Evolutionary conservation across 768 basidiomycete genomes (phyloP).

Genomic region (Russula emetica): DNA sequence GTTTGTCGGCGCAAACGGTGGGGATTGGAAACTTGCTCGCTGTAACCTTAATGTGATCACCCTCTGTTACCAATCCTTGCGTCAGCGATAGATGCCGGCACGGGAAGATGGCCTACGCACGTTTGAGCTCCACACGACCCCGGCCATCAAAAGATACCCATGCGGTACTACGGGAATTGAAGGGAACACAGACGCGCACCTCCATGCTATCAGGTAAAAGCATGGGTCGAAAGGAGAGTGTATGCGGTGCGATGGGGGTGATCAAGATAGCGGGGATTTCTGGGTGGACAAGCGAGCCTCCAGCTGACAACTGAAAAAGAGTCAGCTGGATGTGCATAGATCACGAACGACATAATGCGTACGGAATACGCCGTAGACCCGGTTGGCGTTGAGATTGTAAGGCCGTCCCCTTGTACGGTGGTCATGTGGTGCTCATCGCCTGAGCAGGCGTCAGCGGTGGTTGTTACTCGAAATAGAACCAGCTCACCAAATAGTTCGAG

Average conservation of each 20-base stretch:
- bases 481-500: slow-evolving; percentile 91
- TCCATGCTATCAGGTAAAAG: slow-evolving; percentile 98
- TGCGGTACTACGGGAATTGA: slow-evolving; percentile 95
- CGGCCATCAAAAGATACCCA: slow-evolving; percentile 99
- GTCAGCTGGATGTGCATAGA: slow-evolving; percentile 18
- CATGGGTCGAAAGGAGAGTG: slow-evolving; percentile 98
- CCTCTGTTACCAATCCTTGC: slow-evolving; percentile 55
- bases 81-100: slow-evolving; percentile 13
- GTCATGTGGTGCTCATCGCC: slow-evolving; percentile 99
- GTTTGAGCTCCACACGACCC: slow-evolving; percentile 91
- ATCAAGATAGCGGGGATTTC: slow-evolving; percentile 96
- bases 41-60: slow-evolving; percentile 97
- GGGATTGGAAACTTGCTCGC: slow-evolving; percentile 98
- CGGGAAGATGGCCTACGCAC: slow-evolving; percentile 44
- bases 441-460: slow-evolving; percentile 34
- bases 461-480: slow-evolving; percentile 5
- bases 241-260: slow-evolving; percentile 97
- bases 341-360: slow-evolving; percentile 32
- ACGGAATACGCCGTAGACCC: slow-evolving; percentile 99
- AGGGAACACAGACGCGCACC: slow-evolving; percentile 96
- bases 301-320: slow-evolving; percentile 67
- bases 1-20: slow-evolving; percentile 95
- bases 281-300: slow-evolving; percentile 95
- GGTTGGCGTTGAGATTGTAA: slow-evolving; percentile 92
- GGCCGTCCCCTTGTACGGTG: slow-evolving; percentile 96